phyloP scores from a whole-genome alignment of 2,329 filamentous ascomycete species.

The Hyphodiscus sp. region DNA sequence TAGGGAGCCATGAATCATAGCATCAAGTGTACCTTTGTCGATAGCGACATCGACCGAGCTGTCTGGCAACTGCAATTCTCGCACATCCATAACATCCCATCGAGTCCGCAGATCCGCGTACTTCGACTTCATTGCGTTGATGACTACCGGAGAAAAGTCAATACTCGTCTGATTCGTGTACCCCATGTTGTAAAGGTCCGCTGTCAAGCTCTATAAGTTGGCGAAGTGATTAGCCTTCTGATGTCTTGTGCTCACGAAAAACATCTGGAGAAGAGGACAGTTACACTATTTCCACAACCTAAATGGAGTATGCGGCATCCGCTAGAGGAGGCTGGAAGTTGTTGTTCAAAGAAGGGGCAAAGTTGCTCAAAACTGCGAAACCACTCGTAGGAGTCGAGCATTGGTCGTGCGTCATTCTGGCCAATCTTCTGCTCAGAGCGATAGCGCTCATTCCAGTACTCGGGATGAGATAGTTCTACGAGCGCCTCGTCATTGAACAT shows the following conservation, averaged over 20 bases:
- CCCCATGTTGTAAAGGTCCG: slow-evolving; percentile 38
- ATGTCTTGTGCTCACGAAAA: neutral
- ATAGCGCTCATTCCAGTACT: slow-evolving; percentile 12
- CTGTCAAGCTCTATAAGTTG: too few species aligned
- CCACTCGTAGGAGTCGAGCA: slow-evolving; percentile 38
- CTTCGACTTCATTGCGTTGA: slow-evolving; percentile 44
- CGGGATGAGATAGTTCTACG: slow-evolving; percentile 34
- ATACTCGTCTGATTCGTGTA: slow-evolving; percentile 48
- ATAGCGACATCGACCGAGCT: slow-evolving; percentile 48
- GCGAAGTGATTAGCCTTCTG: too few species aligned
- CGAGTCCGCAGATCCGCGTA: slow-evolving; percentile 30
- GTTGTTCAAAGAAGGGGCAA: slow-evolving; percentile 38
- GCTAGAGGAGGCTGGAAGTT: slow-evolving; percentile 35
- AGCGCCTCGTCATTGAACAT: slow-evolving; percentile 11
- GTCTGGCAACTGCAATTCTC: slow-evolving; percentile 39
- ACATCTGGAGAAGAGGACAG: slow-evolving; percentile 13
- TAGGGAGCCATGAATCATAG: slow-evolving; percentile 44
- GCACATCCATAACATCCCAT: slow-evolving; percentile 46
- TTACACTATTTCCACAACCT: slow-evolving; percentile 52
- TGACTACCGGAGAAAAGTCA: slow-evolving; percentile 50
- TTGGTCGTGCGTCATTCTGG: neutral
- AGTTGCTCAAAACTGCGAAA: slow-evolving; percentile 43
- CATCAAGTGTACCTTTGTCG: slow-evolving; percentile 46
- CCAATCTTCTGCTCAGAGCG: slow-evolving; percentile 31
- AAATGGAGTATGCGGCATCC: slow-evolving; percentile 46